Base-by-base conservation (phyloP, 192 early-diverging fungal species). In the Podila clonocystis region DNA sequence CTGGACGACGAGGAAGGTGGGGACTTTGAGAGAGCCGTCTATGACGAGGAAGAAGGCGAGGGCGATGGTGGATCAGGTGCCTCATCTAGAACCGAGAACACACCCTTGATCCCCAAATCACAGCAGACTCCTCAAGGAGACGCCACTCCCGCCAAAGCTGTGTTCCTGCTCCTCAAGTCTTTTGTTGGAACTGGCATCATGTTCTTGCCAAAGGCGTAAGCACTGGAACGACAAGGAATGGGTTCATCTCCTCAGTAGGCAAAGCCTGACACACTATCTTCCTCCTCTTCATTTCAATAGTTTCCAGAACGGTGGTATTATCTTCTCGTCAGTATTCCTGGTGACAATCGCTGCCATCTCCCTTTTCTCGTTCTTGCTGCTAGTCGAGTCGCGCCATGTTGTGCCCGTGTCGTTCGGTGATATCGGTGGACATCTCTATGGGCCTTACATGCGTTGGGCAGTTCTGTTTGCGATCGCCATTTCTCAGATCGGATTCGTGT, bases 111-210 rank as follows among this genome's bases (percentile, higher is more conserved):
- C 50, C 84, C 71, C 29, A 82, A 76, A 62, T 50, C 67, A 36
- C 68, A 75, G 33, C 71, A 71, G 15, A 36, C 74, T 3, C 74
- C 72, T n/a, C 84, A 89, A 69, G 86, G 84, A n/a, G 91, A 88
- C 15, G 91, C 91, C 3, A 88, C 90, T 28, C 88, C 93, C 0
- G 75, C 86, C 15, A 93, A 94, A 74, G 91, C 94, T 11, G 91
- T 93, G 17, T 93, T 94, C 77, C 76, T 95, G 68, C 85, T 95
- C 48, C 84, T 95, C 11, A 95, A 95, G 84, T 87, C 93, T 15
- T 95, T 95, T 89, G 90, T 95, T 34, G 94, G 93, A 68, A 94
- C 94, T 7, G 92, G 90, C 75, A 87, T 91, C 59, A 88, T 91
- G 86, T 91, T 91, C 63, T 72, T 91, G 61, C 90, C 90, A 17